Percentiles rank a stretch among this genome's conserved stretches.
These are phyloP conservation scores for Tetracladium setigerum DNA, from an alignment of 495 filamentous ascomycete species.

Conservation along the genomic window DNA sequence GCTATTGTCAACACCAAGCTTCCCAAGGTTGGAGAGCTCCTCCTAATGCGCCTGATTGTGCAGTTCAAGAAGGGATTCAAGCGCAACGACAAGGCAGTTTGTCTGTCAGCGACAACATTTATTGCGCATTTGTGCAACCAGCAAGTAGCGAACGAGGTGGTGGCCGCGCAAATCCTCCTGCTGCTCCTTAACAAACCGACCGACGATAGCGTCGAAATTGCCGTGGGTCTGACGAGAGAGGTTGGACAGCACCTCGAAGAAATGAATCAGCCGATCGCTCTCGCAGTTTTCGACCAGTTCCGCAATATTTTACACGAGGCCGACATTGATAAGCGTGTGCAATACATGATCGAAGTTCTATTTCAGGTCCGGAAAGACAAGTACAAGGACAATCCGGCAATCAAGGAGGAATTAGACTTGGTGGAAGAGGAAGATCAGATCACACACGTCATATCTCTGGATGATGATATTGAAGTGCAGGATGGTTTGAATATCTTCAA, in stretches of 20 bases:
- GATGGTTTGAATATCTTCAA: constrained; percentile 94
- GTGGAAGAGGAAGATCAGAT: constrained; percentile 98
- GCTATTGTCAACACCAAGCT: constrained; percentile 98
- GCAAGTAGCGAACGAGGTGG: constrained; percentile 88
- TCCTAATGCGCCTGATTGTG: constrained; percentile 76
- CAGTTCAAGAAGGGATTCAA: constrained; percentile 96
- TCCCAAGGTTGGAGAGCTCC: constrained; percentile 84
- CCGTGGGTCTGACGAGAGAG: constrained; percentile 82
- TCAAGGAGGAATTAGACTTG: constrained; percentile 89
- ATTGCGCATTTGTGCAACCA: constrained; percentile 92
- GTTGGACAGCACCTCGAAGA: constrained; percentile 92
- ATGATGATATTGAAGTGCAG: constrained; percentile 74
- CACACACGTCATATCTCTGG: constrained; percentile 72
- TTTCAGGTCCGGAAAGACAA: constrained; percentile 95
- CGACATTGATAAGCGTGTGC: constrained; percentile 90
- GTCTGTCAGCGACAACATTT: constrained; percentile 83
- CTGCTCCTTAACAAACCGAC: constrained; percentile 89
- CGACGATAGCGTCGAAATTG: constrained; percentile 97
- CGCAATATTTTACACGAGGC: constrained; percentile 90
- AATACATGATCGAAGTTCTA: constrained; percentile 98
- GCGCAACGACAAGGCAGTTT: constrained; percentile 94
- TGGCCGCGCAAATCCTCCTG: constrained; percentile 84
- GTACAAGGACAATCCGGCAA: constrained; percentile 87
- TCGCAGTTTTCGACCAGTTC: constrained; percentile 92
- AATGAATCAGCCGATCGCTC: constrained; percentile 77